These are phyloP conservation scores for Ammopiptanthus mongolicus DNA, from an alignment of 306 rosid species.

Conservation along the genomic window DNA sequence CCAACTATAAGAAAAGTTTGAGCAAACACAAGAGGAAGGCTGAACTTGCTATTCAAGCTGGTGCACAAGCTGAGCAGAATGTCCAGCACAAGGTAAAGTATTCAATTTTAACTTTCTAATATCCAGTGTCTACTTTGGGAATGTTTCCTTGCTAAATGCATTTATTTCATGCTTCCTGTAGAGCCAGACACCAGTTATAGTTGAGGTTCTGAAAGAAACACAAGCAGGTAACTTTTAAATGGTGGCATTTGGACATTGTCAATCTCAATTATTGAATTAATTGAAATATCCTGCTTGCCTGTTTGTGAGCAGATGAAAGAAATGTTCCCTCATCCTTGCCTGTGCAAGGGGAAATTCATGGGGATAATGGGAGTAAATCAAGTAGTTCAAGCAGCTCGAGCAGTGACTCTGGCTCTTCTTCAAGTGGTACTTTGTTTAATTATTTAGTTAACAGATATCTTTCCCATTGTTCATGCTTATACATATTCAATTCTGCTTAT, in stretches of 20 bases:
- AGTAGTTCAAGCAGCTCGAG: constrained; percentile 97
- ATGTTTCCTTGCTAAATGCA: constrained; percentile 3
- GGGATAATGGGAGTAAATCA: constrained; percentile 72
- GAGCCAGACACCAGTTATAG: constrained; percentile 41
- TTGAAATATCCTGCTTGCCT: neutral
- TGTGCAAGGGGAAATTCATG: constrained; percentile 48
- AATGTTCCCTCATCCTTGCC: constrained; percentile 46
- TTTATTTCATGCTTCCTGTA: constrained; percentile 9
- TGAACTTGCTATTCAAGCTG: constrained; percentile 61
- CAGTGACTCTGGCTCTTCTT: constrained; percentile 92
- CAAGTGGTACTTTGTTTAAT: constrained; percentile 65
- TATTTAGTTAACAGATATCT: neutral
- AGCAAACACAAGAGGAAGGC: constrained; percentile 87
- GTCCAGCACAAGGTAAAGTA: constrained; percentile 41
- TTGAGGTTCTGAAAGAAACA: constrained; percentile 42
- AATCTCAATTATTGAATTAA: neutral
- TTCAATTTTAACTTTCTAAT: neutral
- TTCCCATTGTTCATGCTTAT: neutral
- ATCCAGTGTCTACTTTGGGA: neutral
- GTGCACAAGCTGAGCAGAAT: constrained; percentile 50
- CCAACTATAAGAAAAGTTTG: constrained; percentile 89
- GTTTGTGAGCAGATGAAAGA: constrained; percentile 45
- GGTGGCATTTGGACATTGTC: neutral
- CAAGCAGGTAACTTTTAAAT: constrained; percentile 44
- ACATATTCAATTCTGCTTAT: neutral